phyloP scores from a whole-genome alignment of 2,329 filamentous ascomycete genomes.

The Aspergillus udagawae region DNA sequence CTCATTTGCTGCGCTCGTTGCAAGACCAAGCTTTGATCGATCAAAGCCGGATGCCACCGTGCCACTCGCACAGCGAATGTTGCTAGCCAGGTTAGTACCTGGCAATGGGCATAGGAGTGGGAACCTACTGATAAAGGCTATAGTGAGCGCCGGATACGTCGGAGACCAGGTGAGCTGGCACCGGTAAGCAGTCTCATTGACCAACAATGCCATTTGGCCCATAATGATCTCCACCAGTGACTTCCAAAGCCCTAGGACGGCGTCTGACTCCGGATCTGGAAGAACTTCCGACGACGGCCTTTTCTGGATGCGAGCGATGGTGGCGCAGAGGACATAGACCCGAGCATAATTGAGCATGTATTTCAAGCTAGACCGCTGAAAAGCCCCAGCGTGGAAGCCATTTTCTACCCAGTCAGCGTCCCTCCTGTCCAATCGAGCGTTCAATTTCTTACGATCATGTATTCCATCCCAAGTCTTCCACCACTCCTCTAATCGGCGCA shows the following conservation, averaged over 20 bases:
- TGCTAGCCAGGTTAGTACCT: constrained; percentile 18
- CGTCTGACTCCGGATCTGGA: constrained; percentile 11
- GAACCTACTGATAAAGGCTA: constrained; percentile 35
- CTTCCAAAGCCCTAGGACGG: constrained; percentile 26
- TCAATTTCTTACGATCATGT: constrained; percentile 24
- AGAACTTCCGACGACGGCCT: constrained; percentile 24
- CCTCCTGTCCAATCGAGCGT: neutral
- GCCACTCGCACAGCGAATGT: constrained; percentile 33
- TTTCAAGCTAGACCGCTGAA: constrained; percentile 33
- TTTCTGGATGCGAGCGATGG: constrained; percentile 32
- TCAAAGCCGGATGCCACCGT: constrained; percentile 31
- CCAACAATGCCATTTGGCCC: constrained; percentile 29
- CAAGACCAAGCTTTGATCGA: constrained; percentile 27
- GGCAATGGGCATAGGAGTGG: neutral
- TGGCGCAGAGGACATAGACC: constrained; percentile 30
- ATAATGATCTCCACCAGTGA: constrained; percentile 30
- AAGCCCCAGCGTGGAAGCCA: constrained; percentile 33
- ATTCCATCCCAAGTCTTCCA: constrained; percentile 34
- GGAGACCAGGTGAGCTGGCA: constrained; percentile 33
- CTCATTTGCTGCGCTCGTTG: constrained; percentile 30
- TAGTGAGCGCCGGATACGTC: constrained; percentile 32
- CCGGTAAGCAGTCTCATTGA: constrained; percentile 29
- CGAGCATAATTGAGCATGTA: constrained; percentile 32
- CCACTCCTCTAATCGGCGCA: constrained; percentile 29
- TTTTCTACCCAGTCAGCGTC: constrained; percentile 22